A percentile compares a stretch with the other conserved stretches of the same genome.
Evolutionary conservation across 169 alveolate genomes (phyloP).

Genomic region (Plasmodium gonderi): DNA sequence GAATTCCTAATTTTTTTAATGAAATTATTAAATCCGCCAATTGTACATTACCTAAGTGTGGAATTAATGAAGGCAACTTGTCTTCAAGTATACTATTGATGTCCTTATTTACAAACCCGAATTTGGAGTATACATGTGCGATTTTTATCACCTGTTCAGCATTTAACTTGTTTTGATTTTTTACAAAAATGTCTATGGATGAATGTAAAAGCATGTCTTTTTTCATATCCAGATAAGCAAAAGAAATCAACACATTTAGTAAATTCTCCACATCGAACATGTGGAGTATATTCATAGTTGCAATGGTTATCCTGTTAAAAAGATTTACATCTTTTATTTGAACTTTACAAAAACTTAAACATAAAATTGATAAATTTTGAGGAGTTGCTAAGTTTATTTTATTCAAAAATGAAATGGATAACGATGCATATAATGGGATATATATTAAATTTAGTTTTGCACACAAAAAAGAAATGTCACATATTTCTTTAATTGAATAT

Average conservation of each 20-base stretch:
- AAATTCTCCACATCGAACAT: slow-evolving; percentile 58
- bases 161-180: slow-evolving; percentile 51
- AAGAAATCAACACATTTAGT: slow-evolving; percentile 30
- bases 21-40: slow-evolving; percentile 53
- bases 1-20: slow-evolving; percentile 25
- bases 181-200: slow-evolving; percentile 42
- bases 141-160: slow-evolving; percentile 35
- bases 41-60: slow-evolving; percentile 27
- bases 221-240: slow-evolving; percentile 28
- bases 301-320: slow-evolving; percentile 55
- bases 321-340: slow-evolving; percentile 65
- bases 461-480: slow-evolving; percentile 72
- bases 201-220: slow-evolving; percentile 46
- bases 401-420: slow-evolving; percentile 58
- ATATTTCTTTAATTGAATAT: slow-evolving; percentile 69
- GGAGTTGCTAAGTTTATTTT: slow-evolving; percentile 67
- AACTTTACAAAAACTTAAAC: slow-evolving; percentile 69
- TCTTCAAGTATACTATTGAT: slow-evolving; percentile 8
- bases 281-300: slow-evolving; percentile 42
- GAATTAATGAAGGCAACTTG: slow-evolving; percentile 23
- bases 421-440: slow-evolving; percentile 70
- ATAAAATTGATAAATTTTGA: slow-evolving; percentile 29
- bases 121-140: slow-evolving; percentile 60
- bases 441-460: slow-evolving; percentile 31
- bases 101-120: slow-evolving; percentile 14